Evolutionary conservation across 192 early-diverging fungal genomes (phyloP), one percentile per base, ranked within the genome.

Genomic region (Gaertneriomyces sp.): DNA sequence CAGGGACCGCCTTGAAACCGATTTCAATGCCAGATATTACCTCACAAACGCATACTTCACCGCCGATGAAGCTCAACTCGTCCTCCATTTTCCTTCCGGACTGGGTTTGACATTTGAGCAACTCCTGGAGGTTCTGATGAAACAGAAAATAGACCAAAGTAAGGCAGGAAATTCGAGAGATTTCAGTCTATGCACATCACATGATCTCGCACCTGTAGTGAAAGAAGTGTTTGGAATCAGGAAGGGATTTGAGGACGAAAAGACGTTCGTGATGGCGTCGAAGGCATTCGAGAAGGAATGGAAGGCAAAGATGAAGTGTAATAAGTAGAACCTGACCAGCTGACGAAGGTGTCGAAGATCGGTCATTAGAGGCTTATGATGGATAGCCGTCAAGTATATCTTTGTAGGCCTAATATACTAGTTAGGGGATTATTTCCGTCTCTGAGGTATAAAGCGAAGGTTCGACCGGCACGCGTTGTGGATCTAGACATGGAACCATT

Each of bases 181-280:
- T 45, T 65, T 44, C 44, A 25, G 55, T 33, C 47, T 65, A 14
- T 65, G 63, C 41, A 65, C 53, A 16, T 65, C 63, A 39, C 63
- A 65, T 50, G 63, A 65, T 43, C 53, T 65, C 5, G 63, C 63
- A 41, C 63, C 63, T 1, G 14, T 54, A 10, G 42, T 65, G 14
- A 12, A 39, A 19, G n/a, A 42, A 9, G 38, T 56, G 12, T 56
- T 56, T 39, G 44, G 40, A 11, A 56, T 65, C 55, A 46, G 44
- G 39, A 65, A 65, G 52, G 63, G 63, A 42, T 56, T 65, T 17
- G 33, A 65, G 41, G 63, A 65, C 55, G 63, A 65, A 42, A 65
- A 63, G 40, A 39, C 46, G 47, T 63, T 63, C 40, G 46, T 12
- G 61, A 42, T n/a, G 46, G 45, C 61, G 14, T 40, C 46, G 61